These are phyloP conservation scores for Cytidiella melzeri DNA, from an alignment of 768 basidiomycete genomes.

Conservation along the genomic window DNA sequence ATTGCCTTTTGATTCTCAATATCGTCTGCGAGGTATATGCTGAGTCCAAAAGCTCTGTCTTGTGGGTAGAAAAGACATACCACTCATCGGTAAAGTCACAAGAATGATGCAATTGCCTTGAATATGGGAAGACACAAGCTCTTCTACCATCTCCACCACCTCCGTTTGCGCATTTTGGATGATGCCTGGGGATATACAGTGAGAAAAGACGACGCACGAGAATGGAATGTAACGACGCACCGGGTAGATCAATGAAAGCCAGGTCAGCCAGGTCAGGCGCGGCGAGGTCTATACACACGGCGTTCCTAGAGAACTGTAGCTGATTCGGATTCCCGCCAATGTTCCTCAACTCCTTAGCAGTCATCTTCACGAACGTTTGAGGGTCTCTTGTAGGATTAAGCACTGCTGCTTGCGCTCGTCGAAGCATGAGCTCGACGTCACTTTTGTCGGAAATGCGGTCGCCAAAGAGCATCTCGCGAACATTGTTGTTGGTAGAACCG, in stretches of 20 bases:
- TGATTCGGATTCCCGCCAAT: neutral
- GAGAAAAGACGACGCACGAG: neutral
- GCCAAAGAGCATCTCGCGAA: conserved; percentile 37
- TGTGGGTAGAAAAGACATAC: too few species aligned
- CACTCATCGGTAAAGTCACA: conserved; percentile 48
- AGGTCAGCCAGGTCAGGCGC: conserved; percentile 20
- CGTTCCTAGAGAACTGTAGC: conserved; percentile 21
- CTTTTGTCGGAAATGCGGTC: conserved; percentile 31
- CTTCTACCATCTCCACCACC: conserved; percentile 38
- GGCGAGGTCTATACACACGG: conserved; percentile 21
- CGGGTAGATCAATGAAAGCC: conserved; percentile 25
- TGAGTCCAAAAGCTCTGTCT: too few species aligned
- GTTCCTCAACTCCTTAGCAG: neutral
- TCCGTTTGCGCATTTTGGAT: conserved; percentile 43
- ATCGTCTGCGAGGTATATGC: conserved; percentile 35
- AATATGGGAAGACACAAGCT: conserved; percentile 45
- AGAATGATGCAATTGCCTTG: conserved; percentile 47
- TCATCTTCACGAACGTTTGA: conserved; percentile 14
- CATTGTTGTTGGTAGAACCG: conserved; percentile 20
- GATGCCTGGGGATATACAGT: conserved; percentile 31
- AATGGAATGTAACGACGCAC: conserved; percentile 5
- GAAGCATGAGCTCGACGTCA: conserved; percentile 47
- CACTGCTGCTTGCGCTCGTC: conserved; percentile 58
- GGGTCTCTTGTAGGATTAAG: conserved; percentile 37
- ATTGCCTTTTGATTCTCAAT: conserved; percentile 54